These are phyloP conservation scores for Pseudocercospora musae DNA, from an alignment of 2,329 filamentous ascomycete genomes.

Conservation along the genomic window DNA sequence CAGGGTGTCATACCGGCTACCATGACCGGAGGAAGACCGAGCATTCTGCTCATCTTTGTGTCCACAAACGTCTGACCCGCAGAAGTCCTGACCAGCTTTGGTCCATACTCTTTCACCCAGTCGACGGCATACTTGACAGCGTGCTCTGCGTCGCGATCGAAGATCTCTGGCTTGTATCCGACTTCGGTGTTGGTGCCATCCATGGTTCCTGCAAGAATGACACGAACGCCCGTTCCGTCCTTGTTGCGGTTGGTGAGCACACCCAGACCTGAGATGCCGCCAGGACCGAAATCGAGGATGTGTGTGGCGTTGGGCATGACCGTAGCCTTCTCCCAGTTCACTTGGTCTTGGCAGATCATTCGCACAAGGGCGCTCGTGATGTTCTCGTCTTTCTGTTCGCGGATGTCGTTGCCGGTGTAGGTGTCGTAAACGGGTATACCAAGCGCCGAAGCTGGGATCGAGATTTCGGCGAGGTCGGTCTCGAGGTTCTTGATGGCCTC, in stretches of 20 bases:
- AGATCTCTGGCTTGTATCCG: conserved; percentile 96
- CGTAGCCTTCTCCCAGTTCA: conserved; percentile 95
- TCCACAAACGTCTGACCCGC: conserved; percentile 88
- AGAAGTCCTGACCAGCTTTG: conserved; percentile 85
- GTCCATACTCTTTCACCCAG: conserved; percentile 96
- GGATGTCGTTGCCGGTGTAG: conserved; percentile 80
- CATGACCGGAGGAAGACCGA: conserved; percentile 82
- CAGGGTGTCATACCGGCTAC: conserved; percentile 92
- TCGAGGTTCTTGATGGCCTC: conserved; percentile 80
- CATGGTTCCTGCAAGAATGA: conserved; percentile 91
- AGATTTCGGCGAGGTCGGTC: conserved; percentile 79
- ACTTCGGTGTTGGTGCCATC: conserved; percentile 86
- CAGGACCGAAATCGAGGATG: conserved; percentile 93
- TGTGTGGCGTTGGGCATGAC: conserved; percentile 88
- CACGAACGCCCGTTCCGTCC: conserved; percentile 93
- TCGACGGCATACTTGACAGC: conserved; percentile 93
- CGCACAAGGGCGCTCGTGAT: conserved; percentile 82
- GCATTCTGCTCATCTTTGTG: conserved; percentile 88
- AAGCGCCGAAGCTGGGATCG: conserved; percentile 69
- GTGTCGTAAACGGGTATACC: conserved; percentile 88
- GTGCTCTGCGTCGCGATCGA: conserved; percentile 91
- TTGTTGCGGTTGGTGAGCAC: conserved; percentile 98
- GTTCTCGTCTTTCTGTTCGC: conserved; percentile 64
- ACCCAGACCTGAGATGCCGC: conserved; percentile 92
- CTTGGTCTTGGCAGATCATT: conserved; percentile 90